Base-by-base conservation (phyloP, 169 alveolate genomes). In the Theileria sp. region DNA sequence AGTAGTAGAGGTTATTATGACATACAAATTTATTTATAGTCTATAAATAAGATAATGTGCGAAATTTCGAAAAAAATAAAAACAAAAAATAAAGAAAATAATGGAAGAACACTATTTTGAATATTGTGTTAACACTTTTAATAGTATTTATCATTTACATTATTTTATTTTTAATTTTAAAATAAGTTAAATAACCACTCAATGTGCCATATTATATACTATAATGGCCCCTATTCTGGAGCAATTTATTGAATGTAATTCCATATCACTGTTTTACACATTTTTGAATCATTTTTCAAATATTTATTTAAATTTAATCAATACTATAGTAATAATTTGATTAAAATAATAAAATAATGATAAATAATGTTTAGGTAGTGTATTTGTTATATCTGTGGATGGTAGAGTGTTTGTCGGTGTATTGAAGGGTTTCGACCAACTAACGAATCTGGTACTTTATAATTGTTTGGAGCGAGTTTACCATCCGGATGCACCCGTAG, bases 341-440 rank as follows among this genome's bases (percentile, higher is more conserved):
- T 44, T 4, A 44, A 44, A 44, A 44, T 44, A 44, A 44, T 44
- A 13, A 44, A 44, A 4, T 44, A 0, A 8, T 0, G 12, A 12
- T 28, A 36, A 68, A 10, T 36, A 8, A 15, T 65, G 25, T 51
- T 36, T 86, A 93, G 96, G 93, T 78, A 90, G 85, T 72, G 94
- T 94, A 62, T 79, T 87, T 64, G 96, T 94, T 65, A 87, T 95
- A 50, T 92, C 97, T 0, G 91, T 81, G 65, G 98, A 95, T 87
- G 95, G 96, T 50, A 81, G 96, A 56, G 84, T 94, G 34, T 95
- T 94, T 51, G 93, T 94, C 73, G 98, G 98, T 21, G 81, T 86
- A 28, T 70, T 95, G 66, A 89, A 88, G 72, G 97, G 97, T 10
- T 95, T 94, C 79, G 98, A 95, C 78, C 98, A 95, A 67, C 77